Evolutionary conservation across 306 rosid species (phyloP).

Genomic region (Gynostemma pentaphyllum): DNA sequence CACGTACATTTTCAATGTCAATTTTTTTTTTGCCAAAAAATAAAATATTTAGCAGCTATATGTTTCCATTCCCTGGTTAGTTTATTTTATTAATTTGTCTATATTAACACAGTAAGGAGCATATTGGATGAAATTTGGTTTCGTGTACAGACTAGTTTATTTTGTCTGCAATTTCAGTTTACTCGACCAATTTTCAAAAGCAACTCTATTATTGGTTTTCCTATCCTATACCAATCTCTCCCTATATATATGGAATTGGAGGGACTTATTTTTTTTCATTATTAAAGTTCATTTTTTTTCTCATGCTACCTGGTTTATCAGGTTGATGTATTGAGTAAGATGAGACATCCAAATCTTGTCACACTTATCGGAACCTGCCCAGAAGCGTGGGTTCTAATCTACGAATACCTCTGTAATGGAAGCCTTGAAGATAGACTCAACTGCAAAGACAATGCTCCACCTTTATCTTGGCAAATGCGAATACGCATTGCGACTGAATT

Average conservation of each 20-base stretch:
- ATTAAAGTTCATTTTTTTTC: conserved; percentile 7
- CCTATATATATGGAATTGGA: no score
- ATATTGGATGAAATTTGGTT: no score
- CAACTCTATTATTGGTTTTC: no score
- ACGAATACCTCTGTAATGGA: conserved; percentile 81
- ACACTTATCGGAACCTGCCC: conserved; percentile 74
- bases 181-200: no score
- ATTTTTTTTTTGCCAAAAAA: background rate
- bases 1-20: background rate
- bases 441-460: conserved; percentile 52
- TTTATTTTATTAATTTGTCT: background rate
- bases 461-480: conserved; percentile 81
- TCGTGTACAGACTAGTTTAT: no score
- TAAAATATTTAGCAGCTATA: background rate
- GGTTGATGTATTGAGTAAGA: conserved; percentile 67
- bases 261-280: background rate
- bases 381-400: conserved; percentile 51
- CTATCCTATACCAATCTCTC: no score
- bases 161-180: no score
- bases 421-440: conserved; percentile 78
- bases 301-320: conserved; percentile 19
- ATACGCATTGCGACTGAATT: conserved; percentile 59
- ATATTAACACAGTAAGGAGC: background rate
- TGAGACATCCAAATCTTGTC: conserved; percentile 76
- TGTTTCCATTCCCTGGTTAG: background rate